A percentile compares a stretch with the other conserved stretches of the same genome.
phyloP scores from a whole-genome alignment of 176 grass and related monocot species.

The Cymbopogon citratus region DNA sequence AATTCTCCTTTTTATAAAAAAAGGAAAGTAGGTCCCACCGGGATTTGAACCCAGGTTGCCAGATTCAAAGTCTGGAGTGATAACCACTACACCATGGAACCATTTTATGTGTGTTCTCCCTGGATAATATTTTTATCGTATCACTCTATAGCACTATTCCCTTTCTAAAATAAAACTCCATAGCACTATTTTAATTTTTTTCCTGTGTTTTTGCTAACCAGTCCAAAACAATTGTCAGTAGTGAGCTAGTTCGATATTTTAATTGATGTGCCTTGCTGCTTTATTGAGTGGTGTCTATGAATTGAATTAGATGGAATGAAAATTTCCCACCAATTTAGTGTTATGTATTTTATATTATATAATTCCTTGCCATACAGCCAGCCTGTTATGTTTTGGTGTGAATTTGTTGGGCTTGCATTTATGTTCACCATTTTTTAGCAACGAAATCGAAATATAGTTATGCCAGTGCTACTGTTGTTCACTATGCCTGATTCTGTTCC shows the following conservation, averaged over 20 bases:
- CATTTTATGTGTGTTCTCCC: too few relatives aligned
- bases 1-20: neutral
- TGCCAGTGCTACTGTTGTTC: neutral
- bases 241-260: too few relatives aligned
- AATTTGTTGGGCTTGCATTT: neutral
- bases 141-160: slow-evolving; percentile 67
- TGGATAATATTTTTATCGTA: too few relatives aligned
- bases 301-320: neutral
- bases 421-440: neutral
- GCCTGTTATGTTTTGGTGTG: neutral
- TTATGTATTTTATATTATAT: too few relatives aligned
- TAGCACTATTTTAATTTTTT: too few relatives aligned
- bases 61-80: slow-evolving; percentile 93
- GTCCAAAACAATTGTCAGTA: neutral
- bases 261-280: neutral
- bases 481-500: neutral
- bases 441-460: neutral
- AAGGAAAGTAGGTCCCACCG: slow-evolving; percentile 46
- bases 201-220: neutral
- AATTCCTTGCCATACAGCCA: neutral
- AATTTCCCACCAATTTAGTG: neutral
- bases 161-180: neutral
- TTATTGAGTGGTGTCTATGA: neutral
- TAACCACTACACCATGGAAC: slow-evolving; percentile 93
- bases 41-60: slow-evolving; percentile 75